Evolutionary conservation across 768 basidiomycete genomes (phyloP).

Genomic region (Pleurotus salmoneostramineus): DNA sequence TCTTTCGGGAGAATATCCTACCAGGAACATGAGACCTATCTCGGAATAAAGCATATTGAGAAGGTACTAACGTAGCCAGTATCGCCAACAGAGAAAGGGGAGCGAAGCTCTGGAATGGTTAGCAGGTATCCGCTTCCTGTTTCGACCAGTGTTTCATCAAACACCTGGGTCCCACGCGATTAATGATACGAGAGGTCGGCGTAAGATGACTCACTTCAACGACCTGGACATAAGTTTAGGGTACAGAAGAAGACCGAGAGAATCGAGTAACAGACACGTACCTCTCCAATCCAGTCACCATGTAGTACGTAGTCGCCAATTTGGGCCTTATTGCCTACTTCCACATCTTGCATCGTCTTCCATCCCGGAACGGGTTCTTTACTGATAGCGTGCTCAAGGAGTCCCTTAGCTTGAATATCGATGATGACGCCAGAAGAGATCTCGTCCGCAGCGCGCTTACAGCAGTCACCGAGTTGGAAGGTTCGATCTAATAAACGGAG

Average conservation of each 20-base stretch:
- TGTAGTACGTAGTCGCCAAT: conserved; percentile 80
- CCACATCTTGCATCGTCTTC: conserved; percentile 56
- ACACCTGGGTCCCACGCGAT: conserved; percentile 47
- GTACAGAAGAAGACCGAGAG: not conserved
- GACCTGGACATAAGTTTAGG: conserved; percentile 36
- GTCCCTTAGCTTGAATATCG: conserved; percentile 56
- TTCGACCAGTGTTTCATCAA: conserved; percentile 78
- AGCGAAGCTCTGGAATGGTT: conserved; percentile 73
- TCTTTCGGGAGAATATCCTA: conserved; percentile 1
- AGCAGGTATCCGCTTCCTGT: conserved; percentile 62
- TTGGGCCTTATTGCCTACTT: conserved; percentile 56
- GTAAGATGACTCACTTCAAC: conserved; percentile 56
- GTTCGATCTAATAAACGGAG: conserved; percentile 72
- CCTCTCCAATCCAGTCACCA: conserved; percentile 90
- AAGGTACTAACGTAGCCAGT: conserved; percentile 55
- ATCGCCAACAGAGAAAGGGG: conserved; percentile 72
- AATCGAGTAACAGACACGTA: conserved; percentile 26
- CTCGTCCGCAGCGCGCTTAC: conserved; percentile 76
- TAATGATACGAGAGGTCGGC: conserved; percentile 11
- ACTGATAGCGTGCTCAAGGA: conserved; percentile 73
- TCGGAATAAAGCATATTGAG: not conserved
- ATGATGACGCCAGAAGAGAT: conserved; percentile 73
- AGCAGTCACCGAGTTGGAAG: conserved; percentile 76
- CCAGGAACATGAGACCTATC: not conserved
- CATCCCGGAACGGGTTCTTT: conserved; percentile 56